These are phyloP conservation scores for Scutellaria galericulata DNA, from an alignment of 257 asterid species.

Conservation along the genomic window DNA sequence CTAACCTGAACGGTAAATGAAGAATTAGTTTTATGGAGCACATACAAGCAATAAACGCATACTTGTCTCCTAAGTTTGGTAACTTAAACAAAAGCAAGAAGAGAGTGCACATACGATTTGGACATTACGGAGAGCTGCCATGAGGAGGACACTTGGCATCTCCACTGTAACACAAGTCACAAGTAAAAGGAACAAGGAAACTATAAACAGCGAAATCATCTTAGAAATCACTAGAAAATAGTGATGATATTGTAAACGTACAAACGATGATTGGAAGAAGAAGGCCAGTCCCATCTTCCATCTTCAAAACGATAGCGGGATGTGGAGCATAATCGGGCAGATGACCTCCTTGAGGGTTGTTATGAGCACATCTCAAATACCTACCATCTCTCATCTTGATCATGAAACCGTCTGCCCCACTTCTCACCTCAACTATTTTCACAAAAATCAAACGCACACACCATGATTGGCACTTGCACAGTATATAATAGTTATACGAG, in stretches of 20 bases:
- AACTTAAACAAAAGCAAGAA: slow-evolving; percentile 20
- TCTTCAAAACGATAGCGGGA: slow-evolving; percentile 94
- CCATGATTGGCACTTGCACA: slow-evolving; percentile 2
- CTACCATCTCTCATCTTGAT: slow-evolving; percentile 96
- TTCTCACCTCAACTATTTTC: slow-evolving; percentile 81
- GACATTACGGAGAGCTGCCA: slow-evolving; percentile 97
- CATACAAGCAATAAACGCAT: neutral
- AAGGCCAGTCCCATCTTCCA: slow-evolving; percentile 97
- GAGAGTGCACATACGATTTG: slow-evolving; percentile 68
- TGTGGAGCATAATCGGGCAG: slow-evolving; percentile 86
- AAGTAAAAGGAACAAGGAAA: slow-evolving; percentile 11
- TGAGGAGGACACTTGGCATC: slow-evolving; percentile 95
- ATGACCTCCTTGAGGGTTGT: slow-evolving; percentile 78
- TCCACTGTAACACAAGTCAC: slow-evolving; percentile 71
- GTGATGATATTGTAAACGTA: slow-evolving; percentile 44
- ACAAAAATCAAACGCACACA: slow-evolving; percentile 27
- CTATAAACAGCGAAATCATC: neutral
- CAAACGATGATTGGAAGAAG: slow-evolving; percentile 95
- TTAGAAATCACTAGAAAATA: slow-evolving; percentile 15
- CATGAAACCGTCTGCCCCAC: slow-evolving; percentile 96
- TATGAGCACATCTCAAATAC: slow-evolving; percentile 79
- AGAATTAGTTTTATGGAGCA: slow-evolving; percentile 21
- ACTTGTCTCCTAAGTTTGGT: neutral
- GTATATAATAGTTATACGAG: neutral
- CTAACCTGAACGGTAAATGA: slow-evolving; percentile 65